Evolutionary conservation across 2,329 filamentous ascomycete genomes (phyloP), one percentile per base, ranked within the genome.

Genomic region (Huntiella bhutanensis): DNA sequence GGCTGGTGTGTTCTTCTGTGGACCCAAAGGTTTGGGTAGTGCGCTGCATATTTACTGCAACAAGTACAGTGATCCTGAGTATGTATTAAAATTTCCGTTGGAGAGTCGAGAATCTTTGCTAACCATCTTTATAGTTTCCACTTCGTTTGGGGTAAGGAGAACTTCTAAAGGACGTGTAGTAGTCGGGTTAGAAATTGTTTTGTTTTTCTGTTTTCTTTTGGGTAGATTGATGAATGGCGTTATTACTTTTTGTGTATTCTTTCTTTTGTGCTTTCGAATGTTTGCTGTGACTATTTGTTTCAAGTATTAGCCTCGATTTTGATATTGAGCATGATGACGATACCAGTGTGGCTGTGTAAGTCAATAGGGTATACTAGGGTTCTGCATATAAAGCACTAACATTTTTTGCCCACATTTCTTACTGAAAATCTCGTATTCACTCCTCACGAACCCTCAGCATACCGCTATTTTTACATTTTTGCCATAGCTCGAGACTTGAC

Each of bases 1-100:
- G 62, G 77, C 77, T 2, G 80, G 80, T 54, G 80, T 85, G 13
- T 85, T 91, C 67, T 91, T 88, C 68, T 91, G 83, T 58, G 83
- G 83, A 0, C 83, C 83, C 33, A 88, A 88, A 64, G 77, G 74
- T 1, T 62, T 88, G 53, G 83, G 83, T 43, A 85, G 78, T 57
- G 66, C 75, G 50, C 62, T 91, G 58, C 83, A 91, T 57, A 71
- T 85, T 51, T 86, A 82, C 64, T 91, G 83, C 62, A 91, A 88
- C 60, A 84, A 84, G 69, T 88, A 88, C 64, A 83, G 79, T 49
- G 82, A 87, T 57, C 81, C 82, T 58, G 82, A 75, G 68, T 82
- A 69, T 67, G 76, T 67, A 45, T 59, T 61, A 38, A 11, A n/a
- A 16, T 4, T 33, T 28, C 16, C 12, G 10, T 12, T 33, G 13